Conservation (phyloP, 495 filamentous ascomycete species). For the Trichoderma asperelloides region DNA sequence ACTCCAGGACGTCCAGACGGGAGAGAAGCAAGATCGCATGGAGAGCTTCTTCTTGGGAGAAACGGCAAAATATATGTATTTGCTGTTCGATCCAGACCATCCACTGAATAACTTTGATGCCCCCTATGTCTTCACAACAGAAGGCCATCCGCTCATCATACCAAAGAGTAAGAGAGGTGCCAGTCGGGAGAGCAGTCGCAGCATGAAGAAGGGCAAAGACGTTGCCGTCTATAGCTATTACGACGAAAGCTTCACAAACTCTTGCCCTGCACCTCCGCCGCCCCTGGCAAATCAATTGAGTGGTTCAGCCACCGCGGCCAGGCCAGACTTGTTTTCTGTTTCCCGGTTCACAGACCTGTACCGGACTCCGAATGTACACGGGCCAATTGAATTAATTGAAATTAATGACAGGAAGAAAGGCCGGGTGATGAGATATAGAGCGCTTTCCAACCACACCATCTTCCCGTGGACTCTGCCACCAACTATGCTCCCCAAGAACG, state of each 20-base stretch:
- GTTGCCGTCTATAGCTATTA: constrained; percentile 19
- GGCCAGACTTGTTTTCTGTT: constrained; percentile 85
- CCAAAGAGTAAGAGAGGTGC: constrained; percentile 36
- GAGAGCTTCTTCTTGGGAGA: constrained; percentile 98
- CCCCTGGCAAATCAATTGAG: constrained; percentile 45
- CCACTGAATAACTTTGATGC: constrained; percentile 80
- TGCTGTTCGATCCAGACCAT: constrained; percentile 79
- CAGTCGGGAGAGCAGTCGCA: not conserved
- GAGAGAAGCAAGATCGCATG: constrained; percentile 90
- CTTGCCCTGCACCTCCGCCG: constrained; percentile 53
- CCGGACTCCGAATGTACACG: constrained; percentile 51
- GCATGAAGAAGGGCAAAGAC: constrained; percentile 15
- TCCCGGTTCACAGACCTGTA: constrained; percentile 78
- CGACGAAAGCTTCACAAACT: constrained; percentile 33
- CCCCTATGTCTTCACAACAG: constrained; percentile 87
- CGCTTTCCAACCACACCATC: constrained; percentile 67
- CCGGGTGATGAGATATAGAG: constrained; percentile 32
- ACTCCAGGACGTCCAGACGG: constrained; percentile 82
- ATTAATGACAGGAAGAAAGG: constrained; percentile 14
- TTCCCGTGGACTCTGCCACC: constrained; percentile 88
- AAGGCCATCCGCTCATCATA: constrained; percentile 88
- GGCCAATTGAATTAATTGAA: constrained; percentile 24
- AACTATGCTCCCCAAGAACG: constrained; percentile 63
- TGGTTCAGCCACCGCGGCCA: constrained; percentile 70
- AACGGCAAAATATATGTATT: constrained; percentile 87